Conservation (phyloP, 2,329 filamentous ascomycete genomes). For the Botryotinia globosa region DNA sequence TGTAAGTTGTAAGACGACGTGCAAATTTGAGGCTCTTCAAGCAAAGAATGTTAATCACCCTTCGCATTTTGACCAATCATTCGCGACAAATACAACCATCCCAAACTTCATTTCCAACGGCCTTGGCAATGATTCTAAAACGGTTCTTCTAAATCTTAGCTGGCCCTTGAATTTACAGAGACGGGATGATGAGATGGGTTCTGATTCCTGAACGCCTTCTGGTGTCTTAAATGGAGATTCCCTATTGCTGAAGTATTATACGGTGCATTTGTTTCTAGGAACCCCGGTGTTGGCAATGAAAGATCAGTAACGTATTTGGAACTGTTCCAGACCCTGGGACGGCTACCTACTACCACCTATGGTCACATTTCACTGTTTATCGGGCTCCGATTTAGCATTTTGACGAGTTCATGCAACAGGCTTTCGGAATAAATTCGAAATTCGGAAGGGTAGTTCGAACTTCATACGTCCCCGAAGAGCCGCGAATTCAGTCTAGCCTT, state of each 20-base stretch:
- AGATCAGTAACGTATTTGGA: background rate
- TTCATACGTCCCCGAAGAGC: too few species aligned
- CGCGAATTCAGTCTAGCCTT: background rate
- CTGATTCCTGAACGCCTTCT: background rate
- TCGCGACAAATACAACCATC: background rate
- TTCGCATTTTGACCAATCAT: conserved; percentile 6
- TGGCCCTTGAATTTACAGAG: background rate
- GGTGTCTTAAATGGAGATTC: too few species aligned
- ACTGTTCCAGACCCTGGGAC: background rate
- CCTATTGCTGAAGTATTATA: background rate
- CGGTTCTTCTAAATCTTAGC: background rate
- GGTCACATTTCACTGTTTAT: background rate
- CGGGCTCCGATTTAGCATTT: background rate
- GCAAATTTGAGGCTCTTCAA: conserved; percentile 4
- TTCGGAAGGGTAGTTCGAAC: background rate
- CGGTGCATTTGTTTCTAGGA: background rate
- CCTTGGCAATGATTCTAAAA: background rate
- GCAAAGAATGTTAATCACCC: background rate
- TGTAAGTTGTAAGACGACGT: background rate
- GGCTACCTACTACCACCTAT: background rate
- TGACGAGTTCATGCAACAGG: background rate
- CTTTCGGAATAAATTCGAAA: background rate
- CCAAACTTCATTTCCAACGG: background rate
- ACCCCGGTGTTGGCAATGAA: background rate
- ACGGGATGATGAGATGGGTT: background rate